Evolutionary conservation across 345 rosid species (phyloP).

Genomic region (Dipteronia sinensis): DNA sequence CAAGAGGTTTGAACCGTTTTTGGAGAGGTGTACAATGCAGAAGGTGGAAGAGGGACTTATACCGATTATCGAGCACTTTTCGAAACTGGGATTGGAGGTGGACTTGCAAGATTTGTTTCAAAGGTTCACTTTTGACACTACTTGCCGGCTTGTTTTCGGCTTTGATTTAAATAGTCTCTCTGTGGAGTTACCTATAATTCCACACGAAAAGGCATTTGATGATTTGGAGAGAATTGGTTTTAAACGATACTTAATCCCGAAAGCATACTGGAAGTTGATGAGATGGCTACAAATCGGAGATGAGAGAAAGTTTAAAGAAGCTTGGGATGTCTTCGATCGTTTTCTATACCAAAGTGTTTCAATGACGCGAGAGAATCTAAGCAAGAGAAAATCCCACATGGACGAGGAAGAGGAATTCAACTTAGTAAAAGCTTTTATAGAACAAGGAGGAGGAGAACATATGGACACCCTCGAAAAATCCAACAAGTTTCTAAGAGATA

Average conservation of each 20-base stretch:
- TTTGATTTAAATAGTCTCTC: constrained; percentile 28
- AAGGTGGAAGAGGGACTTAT: constrained; percentile 16
- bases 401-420: constrained; percentile 20
- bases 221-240: constrained; percentile 20
- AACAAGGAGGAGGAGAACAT: constrained; percentile 4
- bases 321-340: constrained; percentile 10
- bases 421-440: constrained; percentile 23
- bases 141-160: constrained; percentile 22
- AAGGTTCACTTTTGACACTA: constrained; percentile 32
- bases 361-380: constrained; percentile 4
- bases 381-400: background rate
- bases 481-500: constrained; percentile 22
- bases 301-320: constrained; percentile 25
- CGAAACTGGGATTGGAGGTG: background rate
- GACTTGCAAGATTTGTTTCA: constrained; percentile 38
- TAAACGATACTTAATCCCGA: constrained; percentile 17
- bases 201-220: constrained; percentile 25
- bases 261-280: constrained; percentile 23
- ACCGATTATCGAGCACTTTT: constrained; percentile 11
- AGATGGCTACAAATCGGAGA: constrained; percentile 32
- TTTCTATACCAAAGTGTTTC: constrained; percentile 22
- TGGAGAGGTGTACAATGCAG: background rate
- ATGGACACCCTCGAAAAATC: background rate
- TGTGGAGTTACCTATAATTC: constrained; percentile 21
- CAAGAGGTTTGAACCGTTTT: background rate